Evolutionary conservation across 2,329 filamentous ascomycete genomes (phyloP), one percentile per base, ranked within the genome.

Genomic region (Bipolaris zeicola): DNA sequence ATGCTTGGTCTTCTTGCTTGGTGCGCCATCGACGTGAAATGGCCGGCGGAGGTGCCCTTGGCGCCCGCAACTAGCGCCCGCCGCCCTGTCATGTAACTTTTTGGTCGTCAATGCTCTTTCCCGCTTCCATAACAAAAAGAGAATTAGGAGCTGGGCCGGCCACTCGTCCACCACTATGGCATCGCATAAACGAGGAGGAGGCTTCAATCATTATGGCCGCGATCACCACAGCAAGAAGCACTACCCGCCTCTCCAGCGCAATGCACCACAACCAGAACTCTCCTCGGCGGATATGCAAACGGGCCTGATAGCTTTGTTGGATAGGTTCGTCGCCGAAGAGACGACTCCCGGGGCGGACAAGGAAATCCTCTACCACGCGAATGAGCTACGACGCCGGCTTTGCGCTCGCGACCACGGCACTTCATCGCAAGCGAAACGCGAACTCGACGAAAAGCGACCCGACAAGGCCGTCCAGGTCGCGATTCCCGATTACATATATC

Each of bases 361-460:
- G 37, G 62, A 71, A 24, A 62, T 70, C 6, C 55, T 74, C 3
- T 61, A 70, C 43, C 70, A 74, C 48, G 70, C 73, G 0, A 57
- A 64, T 33, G 62, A 69, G 52, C 62, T 75, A 4, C 68, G 65
- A 13, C 56, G 55, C 5, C 68, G 70, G 14, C 64, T 75, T 6
- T 66, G 64, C 8, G 28, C 57, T n/a, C 67, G 67, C 5, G 60
- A 45, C 33, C 52, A 65, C 14, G 41, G 70, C 80, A 41, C 81
- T 77, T 50, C 80, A 78, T 54, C 89, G 81, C 83, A 80, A 72
- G n/a, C 77, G 72, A 31, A 74, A 80, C 53, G 80, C 83, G 60
- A 69, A 3, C 63, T 76, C 33, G 67, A 75, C 50, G 50, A 63
- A 10, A 71, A 65, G 55, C 65, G 64, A 14, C 73, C 71, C 1